Evolutionary conservation across 78 protist species (phyloP).

Genomic region (Dictyostelium capitatum): DNA sequence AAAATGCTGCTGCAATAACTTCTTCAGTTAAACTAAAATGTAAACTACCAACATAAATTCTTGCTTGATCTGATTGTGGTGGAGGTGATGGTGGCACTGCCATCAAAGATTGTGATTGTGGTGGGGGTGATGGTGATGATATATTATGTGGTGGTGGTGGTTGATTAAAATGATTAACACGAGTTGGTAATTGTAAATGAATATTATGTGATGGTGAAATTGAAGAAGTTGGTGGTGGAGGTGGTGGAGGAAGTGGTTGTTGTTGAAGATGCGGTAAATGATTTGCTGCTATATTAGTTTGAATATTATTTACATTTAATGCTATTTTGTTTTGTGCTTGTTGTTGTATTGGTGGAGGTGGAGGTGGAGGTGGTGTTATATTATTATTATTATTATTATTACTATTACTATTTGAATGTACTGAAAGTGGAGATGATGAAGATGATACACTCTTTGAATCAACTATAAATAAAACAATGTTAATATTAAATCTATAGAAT

Average conservation of each 20-base stretch:
- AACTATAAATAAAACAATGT: too few species aligned
- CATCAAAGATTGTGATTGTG: not conserved
- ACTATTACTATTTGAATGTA: too few species aligned
- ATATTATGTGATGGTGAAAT: not conserved
- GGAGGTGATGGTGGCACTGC: not conserved
- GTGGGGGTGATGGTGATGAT: not conserved
- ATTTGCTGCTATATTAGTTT: too few species aligned
- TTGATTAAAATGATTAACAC: too few species aligned
- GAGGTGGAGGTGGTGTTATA: too few species aligned
- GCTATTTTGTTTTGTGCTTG: too few species aligned
- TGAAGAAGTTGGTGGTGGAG: not conserved
- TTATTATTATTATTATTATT: too few species aligned
- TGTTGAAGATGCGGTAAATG: not conserved
- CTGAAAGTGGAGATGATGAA: too few species aligned
- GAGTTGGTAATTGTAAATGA: not conserved
- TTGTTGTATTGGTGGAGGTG: too few species aligned
- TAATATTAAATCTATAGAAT: too few species aligned
- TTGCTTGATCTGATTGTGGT: constrained; percentile 30
- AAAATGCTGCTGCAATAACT: constrained; percentile 22
- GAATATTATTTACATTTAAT: too few species aligned
- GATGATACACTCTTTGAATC: too few species aligned
- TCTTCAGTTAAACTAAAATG: constrained; percentile 63
- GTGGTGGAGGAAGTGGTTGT: not conserved
- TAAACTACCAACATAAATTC: constrained; percentile 70
- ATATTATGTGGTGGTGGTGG: not conserved